Conservation (phyloP, 75 land plant genomes). For the Cupressus sempervirens region DNA sequence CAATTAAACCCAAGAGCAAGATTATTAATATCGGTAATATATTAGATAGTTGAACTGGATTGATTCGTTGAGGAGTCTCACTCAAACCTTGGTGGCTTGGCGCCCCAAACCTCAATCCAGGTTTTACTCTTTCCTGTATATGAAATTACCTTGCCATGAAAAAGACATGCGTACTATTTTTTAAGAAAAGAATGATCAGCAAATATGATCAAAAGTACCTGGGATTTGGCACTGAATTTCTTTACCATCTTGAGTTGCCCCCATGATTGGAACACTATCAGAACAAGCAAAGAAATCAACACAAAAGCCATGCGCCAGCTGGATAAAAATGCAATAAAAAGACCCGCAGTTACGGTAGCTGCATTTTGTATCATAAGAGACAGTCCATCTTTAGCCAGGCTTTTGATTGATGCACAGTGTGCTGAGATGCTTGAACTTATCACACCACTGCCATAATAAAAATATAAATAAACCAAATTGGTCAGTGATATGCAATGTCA, state of each 20-base stretch:
- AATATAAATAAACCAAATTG: neutral
- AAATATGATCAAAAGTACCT: conserved; percentile 13
- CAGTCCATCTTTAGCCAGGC: conserved; percentile 28
- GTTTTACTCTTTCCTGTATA: neutral
- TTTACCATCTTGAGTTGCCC: conserved; percentile 23
- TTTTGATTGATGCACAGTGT: conserved; percentile 30
- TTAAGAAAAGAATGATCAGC: neutral
- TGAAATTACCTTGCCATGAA: neutral
- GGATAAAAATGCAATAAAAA: conserved; percentile 29
- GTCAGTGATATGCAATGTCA: neutral
- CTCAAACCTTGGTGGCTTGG: neutral
- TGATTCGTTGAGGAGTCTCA: neutral
- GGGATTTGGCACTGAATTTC: conserved; percentile 31
- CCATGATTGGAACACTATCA: conserved; percentile 7
- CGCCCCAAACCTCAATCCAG: neutral
- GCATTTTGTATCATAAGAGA: conserved; percentile 28
- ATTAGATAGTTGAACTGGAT: neutral
- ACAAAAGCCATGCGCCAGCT: conserved; percentile 19
- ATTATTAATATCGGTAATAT: too few species aligned
- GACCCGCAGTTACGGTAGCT: conserved; percentile 20
- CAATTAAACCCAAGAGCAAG: neutral
- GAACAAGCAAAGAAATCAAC: conserved; percentile 17
- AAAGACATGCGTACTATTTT: neutral
- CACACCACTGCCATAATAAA: conserved; percentile 27
- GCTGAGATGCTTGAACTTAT: conserved; percentile 29